Base-by-base conservation (phyloP, 768 basidiomycete genomes). In the Boletus rubescentipes region DNA sequence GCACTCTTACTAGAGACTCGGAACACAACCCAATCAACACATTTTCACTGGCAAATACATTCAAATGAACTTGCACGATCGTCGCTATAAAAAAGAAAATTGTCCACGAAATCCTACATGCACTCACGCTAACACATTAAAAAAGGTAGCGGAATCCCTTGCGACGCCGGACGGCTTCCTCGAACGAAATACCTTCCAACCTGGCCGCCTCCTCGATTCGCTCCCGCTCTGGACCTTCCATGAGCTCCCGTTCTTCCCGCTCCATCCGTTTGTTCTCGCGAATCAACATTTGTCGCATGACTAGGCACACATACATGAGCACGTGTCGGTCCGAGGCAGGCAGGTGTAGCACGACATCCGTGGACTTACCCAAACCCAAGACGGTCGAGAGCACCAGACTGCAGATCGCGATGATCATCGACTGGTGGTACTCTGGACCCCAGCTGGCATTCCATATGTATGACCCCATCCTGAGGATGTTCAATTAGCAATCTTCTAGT, bases 341-440 rank as follows among this genome's bases (percentile, higher is more conserved):
- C 14, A 10, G n/a, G n/a, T n/a, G n/a, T n/a, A n/a, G n/a, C n/a
- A n/a, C n/a, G 29, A 18, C 26, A 18, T 1, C 9, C 11, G 20
- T n/a, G 29, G 12, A 59, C 70, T 49, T 30, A 78, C 77, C 56
- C 14, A 73, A 42, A 14, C 73, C 63, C 10, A 77, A 64, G 6
- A 61, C 37, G 5, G 65, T 63, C 39, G 68, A 61, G n/a, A 75
- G 53, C 9, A 56, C 66, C 14, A 79, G 61, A 10, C 69, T 58
- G 10, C 65, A 42, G 23, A 49, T 11, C 5, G 18, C 73, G 49
- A 87, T 82, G 41, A 73, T 73, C 82, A 86, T 83, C 2, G 83
- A 83, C 38, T 73, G 83, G 43, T 83, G 83, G 60, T 86, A 87
- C 55, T 76, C 60, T 0, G 85, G 85, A 5, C 81, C 73, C 83